phyloP scores from a whole-genome alignment of 228 moss, liverwort and hornwort genomes.

The Sphagnum magellanicum region DNA sequence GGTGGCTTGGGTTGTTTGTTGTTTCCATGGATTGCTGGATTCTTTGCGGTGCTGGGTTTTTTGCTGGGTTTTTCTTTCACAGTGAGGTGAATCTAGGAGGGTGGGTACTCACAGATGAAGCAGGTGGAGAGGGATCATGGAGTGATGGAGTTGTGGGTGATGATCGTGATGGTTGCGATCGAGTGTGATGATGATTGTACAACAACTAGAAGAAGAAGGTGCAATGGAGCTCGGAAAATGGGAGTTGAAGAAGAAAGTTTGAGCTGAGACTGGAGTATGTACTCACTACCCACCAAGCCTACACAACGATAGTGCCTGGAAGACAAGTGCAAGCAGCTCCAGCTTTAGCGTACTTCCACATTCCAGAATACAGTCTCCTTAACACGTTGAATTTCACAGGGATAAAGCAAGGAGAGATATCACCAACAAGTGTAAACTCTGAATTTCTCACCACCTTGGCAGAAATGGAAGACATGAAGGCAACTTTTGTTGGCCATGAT shows the following conservation, averaged over 20 bases:
- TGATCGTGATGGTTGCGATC: too few relatives aligned
- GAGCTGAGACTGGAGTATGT: too few relatives aligned
- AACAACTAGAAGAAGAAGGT: background rate
- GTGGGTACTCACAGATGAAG: too few relatives aligned
- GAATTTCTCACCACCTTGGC: constrained; percentile 72
- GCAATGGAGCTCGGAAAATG: background rate
- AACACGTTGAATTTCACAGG: constrained; percentile 47
- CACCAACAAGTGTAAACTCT: constrained; percentile 69
- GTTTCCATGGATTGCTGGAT: too few relatives aligned
- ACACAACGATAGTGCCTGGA: constrained; percentile 26
- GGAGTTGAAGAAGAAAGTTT: background rate
- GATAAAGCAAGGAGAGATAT: constrained; percentile 73
- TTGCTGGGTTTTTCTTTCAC: too few relatives aligned
- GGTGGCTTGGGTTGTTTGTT: too few relatives aligned
- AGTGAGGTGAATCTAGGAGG: too few relatives aligned
- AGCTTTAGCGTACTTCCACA: constrained; percentile 88
- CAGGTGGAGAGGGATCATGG: too few relatives aligned
- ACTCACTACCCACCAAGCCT: background rate
- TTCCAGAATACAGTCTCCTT: constrained; percentile 70
- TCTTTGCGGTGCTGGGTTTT: too few relatives aligned
- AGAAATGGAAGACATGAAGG: constrained; percentile 79
- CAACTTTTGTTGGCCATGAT: constrained; percentile 87
- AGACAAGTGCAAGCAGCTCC: constrained; percentile 34
- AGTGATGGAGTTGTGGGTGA: too few relatives aligned
- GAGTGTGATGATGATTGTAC: too few relatives aligned